Evolutionary conservation across 306 rosid species (phyloP).

Genomic region (Herpetospermum pedunculosum): DNA sequence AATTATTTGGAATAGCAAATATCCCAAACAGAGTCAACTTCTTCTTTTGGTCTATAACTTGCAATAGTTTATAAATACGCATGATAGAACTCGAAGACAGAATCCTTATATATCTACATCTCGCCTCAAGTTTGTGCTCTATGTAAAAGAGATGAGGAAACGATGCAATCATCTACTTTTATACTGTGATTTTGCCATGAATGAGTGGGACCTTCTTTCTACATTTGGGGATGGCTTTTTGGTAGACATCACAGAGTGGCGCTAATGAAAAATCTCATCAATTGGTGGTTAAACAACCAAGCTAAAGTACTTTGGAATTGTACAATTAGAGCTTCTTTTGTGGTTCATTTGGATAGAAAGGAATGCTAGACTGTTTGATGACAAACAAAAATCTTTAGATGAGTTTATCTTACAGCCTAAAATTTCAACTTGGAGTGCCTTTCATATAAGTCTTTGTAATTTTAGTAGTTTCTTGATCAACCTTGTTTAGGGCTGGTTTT

Average conservation of each 20-base stretch:
- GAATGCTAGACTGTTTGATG: background rate
- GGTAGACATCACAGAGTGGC: background rate
- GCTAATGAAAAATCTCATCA: background rate
- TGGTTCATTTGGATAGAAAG: background rate
- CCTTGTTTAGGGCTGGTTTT: background rate
- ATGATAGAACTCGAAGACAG: too few relatives aligned
- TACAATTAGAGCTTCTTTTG: background rate
- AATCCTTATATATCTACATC: background rate
- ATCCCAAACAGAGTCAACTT: background rate
- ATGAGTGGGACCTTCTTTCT: background rate
- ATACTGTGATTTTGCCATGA: background rate
- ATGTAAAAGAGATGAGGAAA: background rate
- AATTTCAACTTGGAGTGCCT: background rate
- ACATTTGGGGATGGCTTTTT: background rate
- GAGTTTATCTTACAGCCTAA: background rate
- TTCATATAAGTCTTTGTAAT: background rate
- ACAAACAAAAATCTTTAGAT: background rate
- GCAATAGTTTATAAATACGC: background rate
- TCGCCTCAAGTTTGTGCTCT: background rate
- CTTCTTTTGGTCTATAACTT: background rate
- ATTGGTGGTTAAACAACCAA: background rate
- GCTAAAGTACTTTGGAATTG: background rate
- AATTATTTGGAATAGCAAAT: background rate
- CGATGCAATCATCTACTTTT: background rate
- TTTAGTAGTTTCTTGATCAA: background rate